phyloP scores from a whole-genome alignment of 2,329 filamentous ascomycete species.

The Chaetoscypha palmicola region DNA sequence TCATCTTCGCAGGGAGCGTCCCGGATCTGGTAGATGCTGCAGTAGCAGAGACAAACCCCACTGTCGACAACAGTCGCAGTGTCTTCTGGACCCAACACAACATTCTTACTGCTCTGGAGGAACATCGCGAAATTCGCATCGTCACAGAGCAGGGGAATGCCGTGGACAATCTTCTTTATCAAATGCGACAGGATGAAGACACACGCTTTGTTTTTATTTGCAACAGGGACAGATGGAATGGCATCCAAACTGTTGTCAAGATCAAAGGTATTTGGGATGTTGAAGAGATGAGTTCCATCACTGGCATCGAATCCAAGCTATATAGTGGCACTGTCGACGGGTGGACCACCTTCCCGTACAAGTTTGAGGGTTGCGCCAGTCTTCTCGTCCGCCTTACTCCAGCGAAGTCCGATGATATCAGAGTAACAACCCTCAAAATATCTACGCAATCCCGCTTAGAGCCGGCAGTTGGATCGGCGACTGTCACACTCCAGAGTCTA shows the following conservation, averaged over 20 bases:
- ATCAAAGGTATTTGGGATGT: slow-evolving; percentile 27
- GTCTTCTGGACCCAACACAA: slow-evolving; percentile 20
- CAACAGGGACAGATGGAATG: slow-evolving; percentile 26
- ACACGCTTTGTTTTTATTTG: slow-evolving; percentile 30
- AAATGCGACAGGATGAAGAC: slow-evolving; percentile 28
- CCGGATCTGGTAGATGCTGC: slow-evolving; percentile 24
- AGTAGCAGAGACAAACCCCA: slow-evolving; percentile 10
- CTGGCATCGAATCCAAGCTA: slow-evolving; percentile 14
- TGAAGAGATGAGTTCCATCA: slow-evolving; percentile 27
- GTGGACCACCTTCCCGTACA: slow-evolving; percentile 25
- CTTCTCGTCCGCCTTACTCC: slow-evolving; percentile 24
- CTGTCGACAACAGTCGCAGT: slow-evolving; percentile 11
- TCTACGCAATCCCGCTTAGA: neutral
- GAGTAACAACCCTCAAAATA: neutral
- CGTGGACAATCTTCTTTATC: slow-evolving; percentile 24
- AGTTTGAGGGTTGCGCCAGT: slow-evolving; percentile 29
- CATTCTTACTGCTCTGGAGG: slow-evolving; percentile 20
- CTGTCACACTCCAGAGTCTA: slow-evolving; percentile 13
- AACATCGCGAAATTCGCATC: slow-evolving; percentile 24
- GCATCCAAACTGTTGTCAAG: slow-evolving; percentile 18
- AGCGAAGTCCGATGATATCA: neutral
- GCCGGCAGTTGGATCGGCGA: neutral
- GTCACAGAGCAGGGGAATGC: slow-evolving; percentile 7
- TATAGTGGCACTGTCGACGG: slow-evolving; percentile 7
- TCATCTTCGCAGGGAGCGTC: slow-evolving; percentile 23